Evolutionary conservation across 129 eudicot genomes (phyloP), one percentile per base, ranked within the genome.

Genomic region (Lonicera japonica): DNA sequence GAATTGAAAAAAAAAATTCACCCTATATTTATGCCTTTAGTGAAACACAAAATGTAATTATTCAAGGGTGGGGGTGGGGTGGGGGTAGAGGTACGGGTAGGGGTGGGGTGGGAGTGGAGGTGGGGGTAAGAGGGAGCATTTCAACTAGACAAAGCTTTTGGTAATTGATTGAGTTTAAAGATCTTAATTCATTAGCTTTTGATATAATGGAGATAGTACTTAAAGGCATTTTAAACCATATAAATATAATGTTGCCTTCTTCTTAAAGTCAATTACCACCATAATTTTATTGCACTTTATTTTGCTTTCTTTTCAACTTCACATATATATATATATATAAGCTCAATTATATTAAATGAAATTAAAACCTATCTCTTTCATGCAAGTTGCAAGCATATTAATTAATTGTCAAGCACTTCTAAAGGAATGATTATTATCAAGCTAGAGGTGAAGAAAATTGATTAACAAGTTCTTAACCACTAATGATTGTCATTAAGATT

Each of bases 121-220:
- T 10, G 50, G 73, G 73, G 69, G 45, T 57, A 70, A 51, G 67
- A 38, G 56, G 59, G 60, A 22, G 54, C 60, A 68, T 53, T 67
- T 74, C 74, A 74, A 68, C 79, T 36, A 62, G 69, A 74, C 74
- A 74, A 36, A 40, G 63, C 60, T 61, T 67, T 61, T 25, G 54
- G 68, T 61, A 66, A 66, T 73, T 73, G 50, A 43, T 43, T 10
- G 50, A 43, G 50, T 43, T 43, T 8, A 43, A 43, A 14, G 50
- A 43, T 11, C n/a, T n/a, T n/a, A n/a, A n/a, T n/a, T n/a, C 16
- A 43, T 43, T 43, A 43, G 50, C 50, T 43, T 43, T 14, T 2
- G 50, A 43, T 43, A 43, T 43, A 43, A 65, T 24, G 25, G 53
- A 41, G 50, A 46, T 57, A 63, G 40, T 19, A 41, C 43, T 57